Percentiles rank a stretch among this genome's conserved stretches.
phyloP scores from a whole-genome alignment of 257 asterid genomes.

The Craterostigma plantagineum region DNA sequence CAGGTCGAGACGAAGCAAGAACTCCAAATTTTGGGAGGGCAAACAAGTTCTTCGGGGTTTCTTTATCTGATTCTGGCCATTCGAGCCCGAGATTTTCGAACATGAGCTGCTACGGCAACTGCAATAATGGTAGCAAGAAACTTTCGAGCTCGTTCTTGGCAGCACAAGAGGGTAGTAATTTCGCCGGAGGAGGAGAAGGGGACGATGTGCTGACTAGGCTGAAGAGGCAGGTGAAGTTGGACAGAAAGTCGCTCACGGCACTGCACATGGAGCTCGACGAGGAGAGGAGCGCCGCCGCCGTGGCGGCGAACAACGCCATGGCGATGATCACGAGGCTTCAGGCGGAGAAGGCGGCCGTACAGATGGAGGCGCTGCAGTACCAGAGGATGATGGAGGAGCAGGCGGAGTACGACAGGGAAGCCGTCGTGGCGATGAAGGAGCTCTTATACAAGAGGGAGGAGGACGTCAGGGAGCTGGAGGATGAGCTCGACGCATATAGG shows the following conservation, averaged over 20 bases:
- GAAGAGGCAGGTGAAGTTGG: constrained; percentile 44
- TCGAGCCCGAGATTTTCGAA: constrained; percentile 51
- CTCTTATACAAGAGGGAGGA: constrained; percentile 43
- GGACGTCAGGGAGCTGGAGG: constrained; percentile 36
- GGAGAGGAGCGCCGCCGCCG: constrained; percentile 85
- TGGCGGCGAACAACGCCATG: constrained; percentile 97
- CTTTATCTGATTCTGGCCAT: constrained; percentile 51
- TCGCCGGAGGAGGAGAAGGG: constrained; percentile 21
- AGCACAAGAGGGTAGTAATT: too few species aligned
- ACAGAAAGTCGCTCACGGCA: constrained; percentile 55
- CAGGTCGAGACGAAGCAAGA: too few species aligned
- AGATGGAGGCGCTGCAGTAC: constrained; percentile 96
- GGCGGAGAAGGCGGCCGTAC: constrained; percentile 88
- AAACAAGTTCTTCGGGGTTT: constrained; percentile 37
- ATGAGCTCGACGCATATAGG: constrained; percentile 40
- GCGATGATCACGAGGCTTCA: constrained; percentile 92
- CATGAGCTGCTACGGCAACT: constrained; percentile 5
- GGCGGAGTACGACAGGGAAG: constrained; percentile 77
- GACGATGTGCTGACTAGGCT: constrained; percentile 22
- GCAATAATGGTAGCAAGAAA: constrained; percentile 13
- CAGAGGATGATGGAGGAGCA: constrained; percentile 99
- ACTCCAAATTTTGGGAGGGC: constrained; percentile 38
- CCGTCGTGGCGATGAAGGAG: constrained; percentile 48
- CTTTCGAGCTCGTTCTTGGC: constrained; percentile 14
- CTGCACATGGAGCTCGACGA: constrained; percentile 79